Conservation (phyloP, 1,284 basidiomycete species). For the Leccinum proliferum region DNA sequence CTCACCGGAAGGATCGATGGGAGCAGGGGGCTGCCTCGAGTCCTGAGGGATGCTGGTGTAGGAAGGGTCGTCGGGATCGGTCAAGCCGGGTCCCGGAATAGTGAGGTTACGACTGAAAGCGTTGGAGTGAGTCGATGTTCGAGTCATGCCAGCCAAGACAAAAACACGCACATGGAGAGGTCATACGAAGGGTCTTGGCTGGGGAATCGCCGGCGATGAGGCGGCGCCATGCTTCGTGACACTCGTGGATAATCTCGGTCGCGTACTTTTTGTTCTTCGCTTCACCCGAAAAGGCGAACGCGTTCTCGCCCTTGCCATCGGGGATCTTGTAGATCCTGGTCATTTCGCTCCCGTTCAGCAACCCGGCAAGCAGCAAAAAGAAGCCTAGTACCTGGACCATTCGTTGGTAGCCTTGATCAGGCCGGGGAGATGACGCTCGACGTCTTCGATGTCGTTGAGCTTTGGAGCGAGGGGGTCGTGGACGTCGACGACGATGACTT, state of each 20-base stretch:
- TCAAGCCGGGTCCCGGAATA: constrained; percentile 66
- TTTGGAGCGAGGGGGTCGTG: constrained; percentile 94
- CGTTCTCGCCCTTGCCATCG: constrained; percentile 99
- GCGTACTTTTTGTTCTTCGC: constrained; percentile 99
- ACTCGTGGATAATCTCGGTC: constrained; percentile 97
- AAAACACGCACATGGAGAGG: constrained; percentile 67
- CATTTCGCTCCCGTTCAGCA: constrained; percentile 4
- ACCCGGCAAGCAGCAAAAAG: neutral
- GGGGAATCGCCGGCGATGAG: constrained; percentile 77
- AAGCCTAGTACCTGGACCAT: constrained; percentile 74
- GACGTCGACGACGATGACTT: constrained; percentile 96
- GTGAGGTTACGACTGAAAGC: constrained; percentile 60
- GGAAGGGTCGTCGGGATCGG: constrained; percentile 56
- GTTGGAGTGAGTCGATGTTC: constrained; percentile 1
- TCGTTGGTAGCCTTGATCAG: constrained; percentile 96
- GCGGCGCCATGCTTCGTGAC: constrained; percentile 98
- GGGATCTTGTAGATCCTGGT: constrained; percentile 95
- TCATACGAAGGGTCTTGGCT: constrained; percentile 68
- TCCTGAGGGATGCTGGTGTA: constrained; percentile 74
- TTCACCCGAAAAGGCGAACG: constrained; percentile 99
- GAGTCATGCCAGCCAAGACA: constrained; percentile 2
- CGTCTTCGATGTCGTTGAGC: constrained; percentile 99
- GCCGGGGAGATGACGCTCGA: constrained; percentile 97
- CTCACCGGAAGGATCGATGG: constrained; percentile 85
- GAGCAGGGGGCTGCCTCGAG: constrained; percentile 77